Conservation (phyloP, 2,329 filamentous ascomycete genomes). For the Fusarium neocosmosporiellum region DNA sequence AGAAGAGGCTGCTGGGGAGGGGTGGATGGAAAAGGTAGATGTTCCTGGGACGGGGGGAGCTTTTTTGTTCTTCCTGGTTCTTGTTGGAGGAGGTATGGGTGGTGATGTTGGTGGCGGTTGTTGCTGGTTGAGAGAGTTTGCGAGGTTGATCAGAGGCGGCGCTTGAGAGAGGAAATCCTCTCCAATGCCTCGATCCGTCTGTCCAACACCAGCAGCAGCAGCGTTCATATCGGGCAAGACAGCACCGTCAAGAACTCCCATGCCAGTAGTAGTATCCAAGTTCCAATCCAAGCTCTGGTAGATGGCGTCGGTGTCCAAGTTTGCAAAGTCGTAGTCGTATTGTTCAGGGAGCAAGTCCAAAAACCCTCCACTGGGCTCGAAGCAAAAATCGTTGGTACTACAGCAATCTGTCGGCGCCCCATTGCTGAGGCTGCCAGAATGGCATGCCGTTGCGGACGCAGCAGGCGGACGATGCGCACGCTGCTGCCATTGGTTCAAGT, state of each 20-base stretch:
- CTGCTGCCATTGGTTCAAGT: conserved; percentile 43
- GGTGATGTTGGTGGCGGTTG: conserved; percentile 4
- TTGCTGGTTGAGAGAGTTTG: conserved; percentile 22
- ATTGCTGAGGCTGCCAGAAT: conserved; percentile 32
- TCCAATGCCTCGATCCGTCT: conserved; percentile 23
- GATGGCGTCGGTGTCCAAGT: conserved; percentile 6
- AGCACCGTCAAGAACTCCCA: conserved; percentile 30
- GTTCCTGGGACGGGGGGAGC: conserved; percentile 38
- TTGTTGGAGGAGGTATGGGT: conserved; percentile 8
- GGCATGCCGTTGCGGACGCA: conserved; percentile 31
- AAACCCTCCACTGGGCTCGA: conserved; percentile 14
- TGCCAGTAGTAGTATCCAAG: conserved; percentile 10
- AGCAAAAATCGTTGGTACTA: conserved; percentile 21
- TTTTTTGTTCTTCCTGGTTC: conserved; percentile 24
- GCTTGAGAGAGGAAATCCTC: conserved; percentile 33
- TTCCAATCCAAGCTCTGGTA: conserved; percentile 27
- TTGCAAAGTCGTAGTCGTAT: conserved; percentile 23
- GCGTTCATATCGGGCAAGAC: conserved; percentile 16
- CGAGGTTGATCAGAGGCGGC: conserved; percentile 23
- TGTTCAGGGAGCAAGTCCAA: conserved; percentile 35
- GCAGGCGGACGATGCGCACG: conserved; percentile 12
- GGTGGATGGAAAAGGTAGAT: conserved; percentile 38
- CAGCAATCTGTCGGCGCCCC: conserved; percentile 22
- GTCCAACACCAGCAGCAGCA: conserved; percentile 2
- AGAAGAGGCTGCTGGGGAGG: conserved; percentile 22